Base-by-base conservation (phyloP, 768 basidiomycete species). In the Suillus paluster region DNA sequence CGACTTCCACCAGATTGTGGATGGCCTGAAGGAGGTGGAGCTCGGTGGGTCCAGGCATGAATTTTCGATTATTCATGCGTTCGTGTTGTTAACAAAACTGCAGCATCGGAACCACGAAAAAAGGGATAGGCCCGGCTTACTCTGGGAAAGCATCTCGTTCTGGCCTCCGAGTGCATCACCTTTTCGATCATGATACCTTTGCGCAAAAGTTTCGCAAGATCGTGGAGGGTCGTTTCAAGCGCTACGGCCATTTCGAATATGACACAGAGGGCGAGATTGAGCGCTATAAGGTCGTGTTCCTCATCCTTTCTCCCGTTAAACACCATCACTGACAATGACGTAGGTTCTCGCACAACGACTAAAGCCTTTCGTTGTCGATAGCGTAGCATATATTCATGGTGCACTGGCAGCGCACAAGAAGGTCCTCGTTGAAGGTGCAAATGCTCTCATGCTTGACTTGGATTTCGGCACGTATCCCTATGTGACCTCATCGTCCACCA, bases 1-100 rank as follows among this genome's bases (percentile, higher is more conserved):
- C 71, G 97, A 99, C 74, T 99, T 99, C 76, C 97, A 99, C 78
- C 97, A 99, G 80, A 98, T 99, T 71, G 97, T 99, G 33, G 97
- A 99, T 72, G 97, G 97, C 6, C 80, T 99, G 70, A 99, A 99
- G 75, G 97, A 99, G 75, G 94, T 95, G 42, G 97, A 99, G 74
- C 85, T 99, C 25, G 97, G 97, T 25, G 92, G 94, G 10, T 89
- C 88, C 1, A 92, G 90, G 89, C 89, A 67, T 45, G 68, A 58
- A 15, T 38, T 67, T 65, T 61, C 53, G 57, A 54, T 48, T 49
- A 8, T 42, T 30, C 39, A n/a, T 11, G 15, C 50, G 21, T 38
- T 15, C 9, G 41, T 21, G 17, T n/a, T 34, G 57, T 46, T 59
- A 33, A 27, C 59, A 41, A 30, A 57, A 52, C 59, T 39, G 19